These are phyloP conservation scores for Podospora appendiculata DNA, from an alignment of 495 filamentous ascomycete species.

Conservation along the genomic window DNA sequence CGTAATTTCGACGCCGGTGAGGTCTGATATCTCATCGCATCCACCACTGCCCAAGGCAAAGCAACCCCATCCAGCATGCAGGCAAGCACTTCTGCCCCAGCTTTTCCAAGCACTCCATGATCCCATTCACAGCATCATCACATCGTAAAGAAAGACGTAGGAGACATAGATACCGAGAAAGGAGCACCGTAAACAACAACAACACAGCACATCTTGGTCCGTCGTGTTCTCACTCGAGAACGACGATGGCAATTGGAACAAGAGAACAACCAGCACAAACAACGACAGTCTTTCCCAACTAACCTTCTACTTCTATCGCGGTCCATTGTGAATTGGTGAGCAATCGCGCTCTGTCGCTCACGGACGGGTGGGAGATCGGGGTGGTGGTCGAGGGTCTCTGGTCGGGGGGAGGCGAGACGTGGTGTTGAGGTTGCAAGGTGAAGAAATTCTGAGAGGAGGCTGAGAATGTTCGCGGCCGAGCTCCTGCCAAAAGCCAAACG, in stretches of 20 bases:
- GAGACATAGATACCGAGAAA: background rate
- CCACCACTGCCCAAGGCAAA: too few relatives aligned
- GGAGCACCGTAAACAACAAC: background rate
- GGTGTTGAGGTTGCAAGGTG: background rate
- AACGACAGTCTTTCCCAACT: slow-evolving; percentile 8
- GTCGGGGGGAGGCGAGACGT: too few relatives aligned
- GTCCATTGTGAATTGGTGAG: slow-evolving; percentile 7
- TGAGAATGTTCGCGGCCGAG: background rate
- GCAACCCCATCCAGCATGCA: too few relatives aligned
- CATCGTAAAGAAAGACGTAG: background rate
- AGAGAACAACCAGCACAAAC: background rate
- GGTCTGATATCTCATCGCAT: too few relatives aligned
- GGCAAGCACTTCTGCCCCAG: too few relatives aligned
- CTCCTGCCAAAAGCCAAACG: too few relatives aligned
- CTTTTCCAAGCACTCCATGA: too few relatives aligned
- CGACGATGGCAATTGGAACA: background rate
- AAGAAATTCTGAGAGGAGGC: background rate
- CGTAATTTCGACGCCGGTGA: too few relatives aligned
- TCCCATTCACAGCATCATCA: background rate
- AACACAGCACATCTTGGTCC: background rate
- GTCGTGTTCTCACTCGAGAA: background rate
- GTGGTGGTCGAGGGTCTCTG: background rate
- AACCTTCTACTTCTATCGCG: slow-evolving; percentile 29
- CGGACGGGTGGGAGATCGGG: background rate
- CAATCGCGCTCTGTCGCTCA: background rate